Conservation (phyloP, 1,139 yeast genomes). For the Yamadazyma diospyri region DNA sequence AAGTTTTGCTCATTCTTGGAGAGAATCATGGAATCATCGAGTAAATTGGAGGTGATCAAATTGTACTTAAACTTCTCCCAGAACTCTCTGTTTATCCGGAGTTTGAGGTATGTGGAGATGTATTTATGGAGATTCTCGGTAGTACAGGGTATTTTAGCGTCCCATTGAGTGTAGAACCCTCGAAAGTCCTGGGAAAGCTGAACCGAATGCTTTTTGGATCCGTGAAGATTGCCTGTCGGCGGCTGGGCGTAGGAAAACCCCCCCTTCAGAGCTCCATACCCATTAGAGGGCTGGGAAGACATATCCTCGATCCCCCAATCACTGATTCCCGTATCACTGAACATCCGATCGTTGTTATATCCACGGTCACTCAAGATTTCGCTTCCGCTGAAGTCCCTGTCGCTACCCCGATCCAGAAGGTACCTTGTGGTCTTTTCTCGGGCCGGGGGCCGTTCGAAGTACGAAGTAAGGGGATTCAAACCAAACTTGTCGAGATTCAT, state of each 20-base stretch:
- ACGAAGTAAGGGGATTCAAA: too few relatives aligned
- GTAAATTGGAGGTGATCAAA: conserved; percentile 36
- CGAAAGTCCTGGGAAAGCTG: background rate
- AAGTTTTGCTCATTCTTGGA: conserved; percentile 39
- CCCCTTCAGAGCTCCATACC: too few relatives aligned
- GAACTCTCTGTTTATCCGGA: conserved; percentile 22
- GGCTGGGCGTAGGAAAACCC: too few relatives aligned
- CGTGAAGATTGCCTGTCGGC: background rate
- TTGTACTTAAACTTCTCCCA: conserved; percentile 45
- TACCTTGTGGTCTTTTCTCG: too few relatives aligned
- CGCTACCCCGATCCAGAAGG: too few relatives aligned
- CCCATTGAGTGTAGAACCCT: background rate
- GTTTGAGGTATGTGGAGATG: conserved; percentile 26
- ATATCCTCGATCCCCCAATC: conserved; percentile 45
- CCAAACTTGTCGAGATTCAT: conserved; percentile 37
- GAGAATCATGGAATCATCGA: conserved; percentile 42
- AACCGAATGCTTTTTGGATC: background rate
- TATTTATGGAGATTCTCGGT: conserved; percentile 26
- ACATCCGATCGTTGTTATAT: conserved; percentile 1
- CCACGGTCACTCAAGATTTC: conserved; percentile 4
- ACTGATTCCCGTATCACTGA: conserved; percentile 19
- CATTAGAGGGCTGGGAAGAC: background rate
- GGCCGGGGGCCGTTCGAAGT: too few relatives aligned
- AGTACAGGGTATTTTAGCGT: conserved; percentile 11
- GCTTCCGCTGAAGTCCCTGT: conserved; percentile 2